A percentile compares a stretch with the other conserved stretches of the same genome.
phyloP scores from a whole-genome alignment of 2,329 filamentous ascomycete genomes.

The Drechslera avenae region DNA sequence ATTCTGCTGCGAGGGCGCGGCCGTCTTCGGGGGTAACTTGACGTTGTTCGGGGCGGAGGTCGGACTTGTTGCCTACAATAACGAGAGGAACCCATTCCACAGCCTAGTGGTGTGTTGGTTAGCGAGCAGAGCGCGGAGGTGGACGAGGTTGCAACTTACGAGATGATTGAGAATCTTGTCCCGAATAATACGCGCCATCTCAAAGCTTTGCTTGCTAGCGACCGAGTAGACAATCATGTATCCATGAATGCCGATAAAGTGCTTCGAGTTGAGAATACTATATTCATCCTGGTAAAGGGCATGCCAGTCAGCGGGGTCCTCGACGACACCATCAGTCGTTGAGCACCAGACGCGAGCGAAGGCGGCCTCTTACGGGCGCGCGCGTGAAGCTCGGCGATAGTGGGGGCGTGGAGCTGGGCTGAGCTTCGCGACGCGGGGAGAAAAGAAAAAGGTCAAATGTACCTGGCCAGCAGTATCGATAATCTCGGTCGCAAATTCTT shows the following conservation, averaged over 20 bases:
- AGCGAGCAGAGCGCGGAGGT: conserved; percentile 14
- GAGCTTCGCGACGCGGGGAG: conserved; percentile 20
- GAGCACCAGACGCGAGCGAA: background rate
- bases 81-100: conserved; percentile 91
- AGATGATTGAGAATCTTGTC: conserved; percentile 98
- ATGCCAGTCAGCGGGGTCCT: conserved; percentile 29
- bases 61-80: conserved; percentile 96
- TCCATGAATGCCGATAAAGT: conserved; percentile 98
- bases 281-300: conserved; percentile 78
- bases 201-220: conserved; percentile 88
- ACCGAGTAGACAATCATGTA: conserved; percentile 99
- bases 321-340: conserved; percentile 6
- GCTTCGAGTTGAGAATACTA: conserved; percentile 96
- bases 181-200: conserved; percentile 94
- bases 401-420: conserved; percentile 21
- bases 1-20: conserved; percentile 80
- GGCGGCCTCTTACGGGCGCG: background rate
- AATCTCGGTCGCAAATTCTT: conserved; percentile 95
- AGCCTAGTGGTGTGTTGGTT: conserved; percentile 61
- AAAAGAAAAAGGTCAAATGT: conserved; percentile 42
- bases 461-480: conserved; percentile 97
- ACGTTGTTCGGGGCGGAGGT: conserved; percentile 88
- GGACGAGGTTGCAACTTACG: conserved; percentile 58
- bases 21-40: conserved; percentile 88
- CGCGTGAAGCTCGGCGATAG: conserved; percentile 10